These are phyloP conservation scores for Sungouiella thailandica DNA, from an alignment of 805 yeast species.

Conservation along the genomic window DNA sequence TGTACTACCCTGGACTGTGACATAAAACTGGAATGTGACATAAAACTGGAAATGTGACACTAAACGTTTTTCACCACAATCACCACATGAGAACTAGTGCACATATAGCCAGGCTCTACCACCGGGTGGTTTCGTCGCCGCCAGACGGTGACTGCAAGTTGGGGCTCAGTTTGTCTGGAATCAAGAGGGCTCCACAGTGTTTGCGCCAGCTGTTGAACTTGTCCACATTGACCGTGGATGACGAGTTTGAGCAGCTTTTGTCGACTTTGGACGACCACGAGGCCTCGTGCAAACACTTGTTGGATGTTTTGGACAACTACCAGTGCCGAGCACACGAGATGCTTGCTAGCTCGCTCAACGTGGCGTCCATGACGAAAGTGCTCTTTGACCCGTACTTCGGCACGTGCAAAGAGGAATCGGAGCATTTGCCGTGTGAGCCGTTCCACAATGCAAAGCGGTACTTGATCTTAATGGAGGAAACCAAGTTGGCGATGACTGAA, in stretches of 20 bases:
- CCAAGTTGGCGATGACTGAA: constrained; percentile 9
- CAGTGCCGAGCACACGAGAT: constrained; percentile 6
- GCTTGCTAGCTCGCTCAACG: constrained; percentile 13
- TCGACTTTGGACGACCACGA: constrained; percentile 7
- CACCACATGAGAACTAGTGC: background rate
- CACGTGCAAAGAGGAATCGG: constrained; percentile 4
- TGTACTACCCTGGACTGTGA: background rate
- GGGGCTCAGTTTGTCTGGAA: background rate
- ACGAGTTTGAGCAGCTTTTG: constrained; percentile 16
- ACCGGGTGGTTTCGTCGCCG: background rate
- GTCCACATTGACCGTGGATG: constrained; percentile 27
- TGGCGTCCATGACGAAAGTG: constrained; percentile 9
- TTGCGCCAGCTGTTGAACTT: constrained; percentile 1
- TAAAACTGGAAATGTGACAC: constrained; percentile 1
- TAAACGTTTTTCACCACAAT: background rate
- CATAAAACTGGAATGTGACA: background rate
- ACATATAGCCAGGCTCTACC: background rate
- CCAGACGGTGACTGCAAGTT: background rate
- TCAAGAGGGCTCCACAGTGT: constrained; percentile 1
- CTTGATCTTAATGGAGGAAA: constrained; percentile 12
- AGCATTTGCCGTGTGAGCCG: constrained; percentile 13
- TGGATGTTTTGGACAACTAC: constrained; percentile 11
- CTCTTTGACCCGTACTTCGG: constrained; percentile 1
- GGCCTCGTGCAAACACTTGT: constrained; percentile 11
- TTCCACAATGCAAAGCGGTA: constrained; percentile 14